Base-by-base conservation (phyloP, 2,329 filamentous ascomycete genomes). In the Exophiala phaeomuriformis region DNA sequence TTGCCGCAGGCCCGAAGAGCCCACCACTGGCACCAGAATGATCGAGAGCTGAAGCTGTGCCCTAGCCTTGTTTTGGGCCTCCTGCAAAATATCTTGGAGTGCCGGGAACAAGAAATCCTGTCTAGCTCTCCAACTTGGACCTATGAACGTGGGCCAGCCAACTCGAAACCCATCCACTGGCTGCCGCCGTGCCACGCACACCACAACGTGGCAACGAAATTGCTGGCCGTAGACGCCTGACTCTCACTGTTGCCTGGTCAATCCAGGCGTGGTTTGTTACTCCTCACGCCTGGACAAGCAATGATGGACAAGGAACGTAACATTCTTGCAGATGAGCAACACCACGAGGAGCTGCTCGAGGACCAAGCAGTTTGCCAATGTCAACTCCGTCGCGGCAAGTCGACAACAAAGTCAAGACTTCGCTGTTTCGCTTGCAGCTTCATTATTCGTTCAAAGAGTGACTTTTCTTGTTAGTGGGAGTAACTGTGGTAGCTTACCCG, bases 61-160 rank as follows among this genome's bases (percentile, higher is more conserved):
- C 19, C 50, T 52, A 58, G 52, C 43, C 56, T 50, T 58, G 56
- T 51, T 53, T 58, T 53, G 53, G 52, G 49, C 39, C 49, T 31
- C 47, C 29, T 42, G 30, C 49, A 10, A n/a, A 30, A 19, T 19
- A 19, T 19, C 19, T 36, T 43, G 44, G 30, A 27, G 39, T 46
- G 40, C 12, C 54, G 54, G 51, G 48, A 54, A 51, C 48, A 41
- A 47, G 39, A 43, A 48, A 10, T 54, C 52, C 28, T 50, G 47
- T 41, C 19, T 19, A 19, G 19, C 19, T 19, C 19, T 19, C 19
- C 42, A 49, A 28, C 8, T 37, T 51, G 51, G 47, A 29, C 36
- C 54, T 45, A 53, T 50, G 51, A 42, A 47, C 44, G 33, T 10
- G 33, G 39, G 27, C 12, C 31, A 43, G 31, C 31, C 27, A 32